A percentile compares a stretch with the other conserved stretches of the same genome.
Evolutionary conservation across 2,329 filamentous ascomycete genomes (phyloP).

Genomic region (Penicillium verrucosum): DNA sequence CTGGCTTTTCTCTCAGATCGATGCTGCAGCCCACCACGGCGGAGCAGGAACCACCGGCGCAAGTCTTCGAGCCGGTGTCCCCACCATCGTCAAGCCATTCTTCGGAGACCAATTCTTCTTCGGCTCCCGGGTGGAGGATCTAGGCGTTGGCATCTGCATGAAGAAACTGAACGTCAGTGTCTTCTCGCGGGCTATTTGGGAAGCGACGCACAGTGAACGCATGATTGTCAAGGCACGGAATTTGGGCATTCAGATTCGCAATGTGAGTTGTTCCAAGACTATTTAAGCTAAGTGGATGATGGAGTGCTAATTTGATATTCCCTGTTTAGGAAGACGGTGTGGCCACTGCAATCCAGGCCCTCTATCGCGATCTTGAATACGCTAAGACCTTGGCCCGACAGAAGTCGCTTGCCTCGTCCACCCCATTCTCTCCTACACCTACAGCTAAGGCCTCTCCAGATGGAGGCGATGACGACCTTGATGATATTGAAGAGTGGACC

Average conservation of each 20-base stretch:
- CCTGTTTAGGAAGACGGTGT: slow-evolving; percentile 75
- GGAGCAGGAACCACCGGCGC: slow-evolving; percentile 94
- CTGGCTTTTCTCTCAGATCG: slow-evolving; percentile 92
- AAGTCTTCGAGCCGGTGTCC: slow-evolving; percentile 82
- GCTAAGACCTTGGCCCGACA: slow-evolving; percentile 78
- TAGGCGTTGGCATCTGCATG: slow-evolving; percentile 86
- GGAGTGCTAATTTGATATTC: slow-evolving; percentile 26
- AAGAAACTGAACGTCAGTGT: slow-evolving; percentile 84
- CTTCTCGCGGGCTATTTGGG: slow-evolving; percentile 84
- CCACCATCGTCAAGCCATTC: slow-evolving; percentile 93
- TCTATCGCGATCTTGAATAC: slow-evolving; percentile 94
- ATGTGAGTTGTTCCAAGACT: slow-evolving; percentile 53
- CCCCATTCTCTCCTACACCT: slow-evolving; percentile 34
- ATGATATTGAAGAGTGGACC: slow-evolving; percentile 82
- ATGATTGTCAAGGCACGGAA: slow-evolving; percentile 85
- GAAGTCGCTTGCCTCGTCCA: slow-evolving; percentile 37
- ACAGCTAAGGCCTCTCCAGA: slow-evolving; percentile 38
- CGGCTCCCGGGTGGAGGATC: slow-evolving; percentile 80
- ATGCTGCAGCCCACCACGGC: slow-evolving; percentile 91
- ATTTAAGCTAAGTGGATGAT: background rate
- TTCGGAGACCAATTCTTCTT: slow-evolving; percentile 99
- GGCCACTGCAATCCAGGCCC: slow-evolving; percentile 81
- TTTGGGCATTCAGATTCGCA: slow-evolving; percentile 82
- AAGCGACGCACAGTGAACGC: slow-evolving; percentile 81
- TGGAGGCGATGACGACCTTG: slow-evolving; percentile 51